These are phyloP conservation scores for Penicillium cinerascens DNA, from an alignment of 495 filamentous ascomycete species.

Conservation along the genomic window DNA sequence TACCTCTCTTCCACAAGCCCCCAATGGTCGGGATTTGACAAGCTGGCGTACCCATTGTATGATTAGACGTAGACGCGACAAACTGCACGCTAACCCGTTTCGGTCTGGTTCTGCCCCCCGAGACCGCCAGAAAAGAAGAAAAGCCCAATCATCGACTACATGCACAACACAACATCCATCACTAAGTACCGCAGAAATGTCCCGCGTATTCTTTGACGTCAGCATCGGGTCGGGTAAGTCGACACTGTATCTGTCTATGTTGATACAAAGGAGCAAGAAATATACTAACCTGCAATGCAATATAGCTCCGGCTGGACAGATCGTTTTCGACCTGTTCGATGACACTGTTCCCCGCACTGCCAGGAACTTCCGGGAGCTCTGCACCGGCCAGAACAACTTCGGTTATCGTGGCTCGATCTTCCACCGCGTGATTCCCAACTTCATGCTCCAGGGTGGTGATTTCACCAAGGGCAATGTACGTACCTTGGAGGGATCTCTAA, in stretches of 20 bases:
- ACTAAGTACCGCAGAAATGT: neutral
- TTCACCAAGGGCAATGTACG: conserved; percentile 67
- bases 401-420: conserved; percentile 79
- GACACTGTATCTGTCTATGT: neutral
- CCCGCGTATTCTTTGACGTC: neutral
- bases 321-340: conserved; percentile 81
- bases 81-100: neutral
- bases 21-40: no score
- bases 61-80: no score
- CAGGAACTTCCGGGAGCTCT: conserved; percentile 85
- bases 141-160: neutral
- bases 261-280: neutral
- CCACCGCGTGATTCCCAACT: conserved; percentile 87
- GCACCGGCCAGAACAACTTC: conserved; percentile 69
- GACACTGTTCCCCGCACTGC: conserved; percentile 81
- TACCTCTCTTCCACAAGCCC: neutral
- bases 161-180: neutral
- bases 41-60: neutral
- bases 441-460: conserved; percentile 63
- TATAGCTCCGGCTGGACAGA: conserved; percentile 14
- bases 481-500: neutral
- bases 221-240: neutral
- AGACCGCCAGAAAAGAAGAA: neutral
- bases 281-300: neutral
- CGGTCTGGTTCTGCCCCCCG: neutral